Base-by-base conservation (phyloP, 257 asterid species). In the Lycium barbarum region DNA sequence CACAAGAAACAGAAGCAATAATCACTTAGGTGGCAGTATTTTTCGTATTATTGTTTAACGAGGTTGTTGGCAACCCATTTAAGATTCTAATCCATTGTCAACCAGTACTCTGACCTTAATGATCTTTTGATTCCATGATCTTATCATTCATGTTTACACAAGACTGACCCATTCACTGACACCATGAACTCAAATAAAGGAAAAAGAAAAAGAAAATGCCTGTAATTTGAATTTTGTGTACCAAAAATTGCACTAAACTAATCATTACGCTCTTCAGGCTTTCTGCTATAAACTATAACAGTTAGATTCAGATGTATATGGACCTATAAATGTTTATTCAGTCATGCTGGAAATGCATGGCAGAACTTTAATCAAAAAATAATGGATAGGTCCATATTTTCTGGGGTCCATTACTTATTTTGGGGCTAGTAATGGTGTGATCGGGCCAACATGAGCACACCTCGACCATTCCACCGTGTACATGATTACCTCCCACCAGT, bases 221-320 rank as follows among this genome's bases (percentile, higher is more conserved):
- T 76, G 62, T 51, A 26, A 76, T 53, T 76, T 51, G 62, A 76
- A 13, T 51, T 73, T 45, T 76, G 45, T 51, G 82, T 26, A 14
- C 81, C 26, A 76, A 26, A 51, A 76, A 51, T 76, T 57, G 26
- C 82, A 76, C 81, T 76, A 76, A 49, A 22, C 13, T 13, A 76
- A 26, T 76, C 62, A 12, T 47, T 20, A 74, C 81, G 22, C 81
- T 76, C 81, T 51, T 76, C 47, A 53, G 63, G 82, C 26, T 76
- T 76, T 51, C 63, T 76, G 63, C 82, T 51, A 76, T 76, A 53
- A 76, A 76, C 22, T 76, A n/a, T 51, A 22, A 76, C 47, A 76
- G 63, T 53, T 51, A 26, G 82, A 51, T 51, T 74, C 82, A 51
- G 62, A 76, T 6, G 58, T 73, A 73, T 73, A 20, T 73, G 43